Evolutionary conservation across 2,329 filamentous ascomycete species (phyloP), one percentile per base, ranked within the genome.

Genomic region (Tricladium varicosporioides): DNA sequence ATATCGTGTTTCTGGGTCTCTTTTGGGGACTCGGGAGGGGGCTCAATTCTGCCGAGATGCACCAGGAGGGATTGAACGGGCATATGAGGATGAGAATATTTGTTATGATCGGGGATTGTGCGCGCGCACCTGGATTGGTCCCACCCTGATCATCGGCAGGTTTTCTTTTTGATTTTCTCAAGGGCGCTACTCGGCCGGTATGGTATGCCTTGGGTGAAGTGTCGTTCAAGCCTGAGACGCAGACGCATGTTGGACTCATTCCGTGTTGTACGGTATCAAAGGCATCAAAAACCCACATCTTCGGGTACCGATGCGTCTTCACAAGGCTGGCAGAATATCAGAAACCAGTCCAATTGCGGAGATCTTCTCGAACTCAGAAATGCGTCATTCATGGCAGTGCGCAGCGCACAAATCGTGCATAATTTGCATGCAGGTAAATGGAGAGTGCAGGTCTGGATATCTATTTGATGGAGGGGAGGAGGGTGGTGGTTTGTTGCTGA

Each of bases 21-120:
- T 15, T 10, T n/a, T 16, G 5, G 4, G n/a, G 43, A 16, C 18
- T 16, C 15, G 43, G 43, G n/a, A 15, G 18, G n/a, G 43, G n/a
- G 43, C n/a, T 46, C n/a, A 10, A 33, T 51, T 51, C 48, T 51
- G 48, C 48, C 48, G 48, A 51, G 9, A 51, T 51, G 48, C 48
- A 51, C 22, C 5, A 32, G 32, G 22, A 40, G 43, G n/a, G 43
- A 46, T 40, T 11, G 36, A n/a, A 40, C 36, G 43, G 43, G 43
- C 43, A 46, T 46, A 22, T 15, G 2, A 46, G 3, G 36, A 40
- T 10, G n/a, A 13, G 36, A 40, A 40, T 4, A n/a, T 40, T n/a
- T 40, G 36, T 40, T 40, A 40, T 40, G 5, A 10, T 40, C 36
- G 36, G 36, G 36, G 36, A 40, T 40, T 7, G 22, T 27, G 22